A percentile compares a stretch with the other conserved stretches of the same genome.
These are phyloP conservation scores for Terfezia claveryi DNA, from an alignment of 495 filamentous ascomycete genomes.

Conservation along the genomic window DNA sequence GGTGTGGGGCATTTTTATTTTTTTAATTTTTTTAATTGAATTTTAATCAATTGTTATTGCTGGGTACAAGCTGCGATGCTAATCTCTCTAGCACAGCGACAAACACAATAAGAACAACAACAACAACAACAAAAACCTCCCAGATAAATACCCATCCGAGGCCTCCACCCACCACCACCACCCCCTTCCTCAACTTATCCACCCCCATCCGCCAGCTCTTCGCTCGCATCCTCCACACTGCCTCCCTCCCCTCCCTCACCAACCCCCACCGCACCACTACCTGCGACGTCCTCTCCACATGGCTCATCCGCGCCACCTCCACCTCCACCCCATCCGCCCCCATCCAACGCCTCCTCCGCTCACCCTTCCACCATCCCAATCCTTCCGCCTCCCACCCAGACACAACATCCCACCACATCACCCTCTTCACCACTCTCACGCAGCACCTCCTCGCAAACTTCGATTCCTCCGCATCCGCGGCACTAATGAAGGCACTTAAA, in stretches of 20 bases:
- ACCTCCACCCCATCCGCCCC: neutral
- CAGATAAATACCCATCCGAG: too few species aligned
- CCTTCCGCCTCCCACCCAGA: neutral
- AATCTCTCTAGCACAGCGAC: too few species aligned
- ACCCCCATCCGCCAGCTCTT: neutral
- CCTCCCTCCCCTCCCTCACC: constrained; percentile 4
- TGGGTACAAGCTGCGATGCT: too few species aligned
- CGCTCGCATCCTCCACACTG: constrained; percentile 7
- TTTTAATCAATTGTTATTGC: too few species aligned
- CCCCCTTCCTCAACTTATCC: too few species aligned
- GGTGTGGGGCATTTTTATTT: too few species aligned
- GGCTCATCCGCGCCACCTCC: constrained; percentile 8
- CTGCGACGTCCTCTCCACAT: constrained; percentile 11
- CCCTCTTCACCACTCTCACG: neutral
- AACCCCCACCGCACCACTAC: constrained; percentile 13
- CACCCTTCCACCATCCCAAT: constrained; percentile 1
- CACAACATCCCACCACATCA: neutral
- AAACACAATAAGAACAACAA: too few species aligned
- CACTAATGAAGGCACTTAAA: too few species aligned
- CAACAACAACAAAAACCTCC: too few species aligned
- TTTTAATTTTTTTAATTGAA: too few species aligned
- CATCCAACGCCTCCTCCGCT: constrained; percentile 9
- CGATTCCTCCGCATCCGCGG: constrained; percentile 1
- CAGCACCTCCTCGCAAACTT: neutral
- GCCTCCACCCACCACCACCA: too few species aligned